Evolutionary conservation across 352 stramenopile genomes (phyloP), one percentile per base, ranked within the genome.

Genomic region (Phytophthora tubulina): DNA sequence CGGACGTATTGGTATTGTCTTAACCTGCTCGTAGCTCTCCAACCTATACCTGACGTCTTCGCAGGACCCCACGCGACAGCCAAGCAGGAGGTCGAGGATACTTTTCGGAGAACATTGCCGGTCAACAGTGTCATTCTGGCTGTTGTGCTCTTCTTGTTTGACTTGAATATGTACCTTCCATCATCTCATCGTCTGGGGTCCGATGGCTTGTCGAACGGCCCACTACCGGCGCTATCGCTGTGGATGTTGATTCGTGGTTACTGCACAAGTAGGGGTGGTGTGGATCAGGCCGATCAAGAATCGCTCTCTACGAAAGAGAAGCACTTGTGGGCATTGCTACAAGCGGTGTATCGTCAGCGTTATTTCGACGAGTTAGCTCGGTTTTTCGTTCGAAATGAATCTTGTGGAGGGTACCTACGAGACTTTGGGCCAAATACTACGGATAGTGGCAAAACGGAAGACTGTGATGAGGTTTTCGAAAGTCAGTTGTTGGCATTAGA

Each of bases 151-250:
- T 95, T 93, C 53, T 73, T 95, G 36, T 77, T 93, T 50, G 88
- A 95, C 42, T 72, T 92, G 48, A 86, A 83, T 50, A 51, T 95
- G 2, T 88, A 92, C 38, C 72, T 94, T 30, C 88, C 85, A 13
- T 83, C 82, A 31, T 92, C 84, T 1, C 85, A 95, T 64, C 70
- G 71, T 13, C 30, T 85, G 14, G 53, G 73, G 4, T 15, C 68
- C 5, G 15, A 59, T 52, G 3, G 6, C 3, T 21, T 38, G n/a
- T 44, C 11, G 30, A 59, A 7, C 31, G 38, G 6, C 15, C 35
- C 45, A 33, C 15, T 41, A 9, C 84, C 88, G 14, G 81, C 81
- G 5, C 64, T 94, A 9, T 88, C 85, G 5, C 44, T 95, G 49
- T 95, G 88, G 88, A 57, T 89, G 21, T 67, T 84, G 17, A 36